A percentile compares a stretch with the other conserved stretches of the same genome.
phyloP scores from a whole-genome alignment of 176 grass and related monocot genomes.

The Alopecurus myosuroides region DNA sequence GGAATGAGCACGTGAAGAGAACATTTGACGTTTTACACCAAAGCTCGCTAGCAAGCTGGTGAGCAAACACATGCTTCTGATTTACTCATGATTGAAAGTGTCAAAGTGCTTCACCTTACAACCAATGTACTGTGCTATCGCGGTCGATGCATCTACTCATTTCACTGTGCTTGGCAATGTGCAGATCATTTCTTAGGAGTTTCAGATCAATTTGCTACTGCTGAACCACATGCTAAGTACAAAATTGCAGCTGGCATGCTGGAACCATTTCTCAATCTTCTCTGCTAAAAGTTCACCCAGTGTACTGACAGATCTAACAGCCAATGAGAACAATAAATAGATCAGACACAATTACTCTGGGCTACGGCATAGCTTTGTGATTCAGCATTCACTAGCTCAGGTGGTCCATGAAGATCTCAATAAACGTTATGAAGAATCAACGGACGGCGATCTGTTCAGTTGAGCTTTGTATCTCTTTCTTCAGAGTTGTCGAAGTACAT shows the following conservation, averaged over 20 bases:
- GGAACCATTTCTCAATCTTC: not conserved
- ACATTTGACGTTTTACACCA: not conserved
- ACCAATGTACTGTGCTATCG: not conserved
- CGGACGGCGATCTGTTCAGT: not conserved
- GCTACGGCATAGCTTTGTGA: not conserved
- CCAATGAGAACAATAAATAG: not conserved
- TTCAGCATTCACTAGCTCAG: not conserved
- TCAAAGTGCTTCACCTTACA: constrained; percentile 29
- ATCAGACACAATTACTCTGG: not conserved
- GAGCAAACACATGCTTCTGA: constrained; percentile 8
- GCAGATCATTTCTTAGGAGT: not conserved
- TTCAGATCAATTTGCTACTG: not conserved
- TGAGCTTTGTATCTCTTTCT: not conserved
- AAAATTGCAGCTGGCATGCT: not conserved
- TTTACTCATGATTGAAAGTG: constrained; percentile 9
- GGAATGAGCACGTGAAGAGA: not conserved
- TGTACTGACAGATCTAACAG: not conserved
- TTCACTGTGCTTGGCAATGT: not conserved
- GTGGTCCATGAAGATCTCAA: not conserved
- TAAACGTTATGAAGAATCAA: not conserved
- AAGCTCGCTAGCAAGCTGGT: not conserved
- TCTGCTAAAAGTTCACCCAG: not conserved
- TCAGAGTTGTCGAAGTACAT: not conserved
- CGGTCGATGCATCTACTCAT: not conserved
- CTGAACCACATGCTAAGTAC: not conserved